Conservation (phyloP, 306 rosid species). For the Castanospermum australe region DNA sequence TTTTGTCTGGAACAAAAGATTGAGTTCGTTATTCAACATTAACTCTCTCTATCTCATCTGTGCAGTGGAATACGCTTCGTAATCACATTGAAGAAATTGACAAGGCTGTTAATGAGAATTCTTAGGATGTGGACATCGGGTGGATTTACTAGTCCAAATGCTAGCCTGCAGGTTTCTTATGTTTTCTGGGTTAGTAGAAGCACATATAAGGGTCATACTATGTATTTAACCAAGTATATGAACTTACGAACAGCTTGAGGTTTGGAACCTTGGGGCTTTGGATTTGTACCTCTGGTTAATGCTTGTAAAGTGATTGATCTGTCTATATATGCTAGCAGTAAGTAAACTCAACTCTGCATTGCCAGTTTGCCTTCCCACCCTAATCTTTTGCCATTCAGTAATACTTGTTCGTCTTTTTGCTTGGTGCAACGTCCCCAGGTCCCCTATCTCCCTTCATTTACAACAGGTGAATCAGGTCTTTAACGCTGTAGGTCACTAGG, state of each 20-base stretch:
- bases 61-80: conserved; percentile 89
- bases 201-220: not conserved
- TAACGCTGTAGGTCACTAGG: too few species aligned
- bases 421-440: not conserved
- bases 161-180: not conserved
- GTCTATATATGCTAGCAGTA: not conserved
- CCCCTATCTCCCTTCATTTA: not conserved
- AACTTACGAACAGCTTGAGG: not conserved
- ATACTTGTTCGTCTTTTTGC: not conserved
- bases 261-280: not conserved
- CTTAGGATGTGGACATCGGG: conserved; percentile 23
- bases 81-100: conserved; percentile 73
- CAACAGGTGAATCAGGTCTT: too few species aligned
- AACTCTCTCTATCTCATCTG: not conserved
- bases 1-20: not conserved
- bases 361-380: too few species aligned
- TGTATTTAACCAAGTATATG: conserved; percentile 20
- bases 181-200: conserved; percentile 1
- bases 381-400: not conserved
- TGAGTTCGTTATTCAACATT: not conserved
- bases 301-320: conserved; percentile 28
- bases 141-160: conserved; percentile 13
- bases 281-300: not conserved
- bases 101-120: conserved; percentile 56
- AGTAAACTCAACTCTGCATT: not conserved